A percentile compares a stretch with the other conserved stretches of the same genome.
These are phyloP conservation scores for Suhomyces wounanorum DNA, from an alignment of 1,139 yeast species.

Conservation along the genomic window DNA sequence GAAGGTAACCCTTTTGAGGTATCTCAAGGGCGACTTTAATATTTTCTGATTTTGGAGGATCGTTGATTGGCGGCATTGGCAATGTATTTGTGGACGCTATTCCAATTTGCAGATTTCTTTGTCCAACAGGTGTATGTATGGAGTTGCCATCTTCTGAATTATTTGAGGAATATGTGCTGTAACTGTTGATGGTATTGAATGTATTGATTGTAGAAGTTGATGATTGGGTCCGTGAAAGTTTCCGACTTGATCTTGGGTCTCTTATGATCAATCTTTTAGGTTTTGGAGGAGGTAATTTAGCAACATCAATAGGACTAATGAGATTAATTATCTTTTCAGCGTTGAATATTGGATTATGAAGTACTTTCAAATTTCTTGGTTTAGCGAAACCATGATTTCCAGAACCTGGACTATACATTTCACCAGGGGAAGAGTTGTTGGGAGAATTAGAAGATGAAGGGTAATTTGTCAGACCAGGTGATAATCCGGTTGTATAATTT, in stretches of 20 bases:
- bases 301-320: slow-evolving; percentile 74
- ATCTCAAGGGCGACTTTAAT: slow-evolving; percentile 60
- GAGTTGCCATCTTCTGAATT: slow-evolving; percentile 28
- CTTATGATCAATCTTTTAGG: slow-evolving; percentile 66
- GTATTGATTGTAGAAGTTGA: slow-evolving; percentile 47
- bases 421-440: slow-evolving; percentile 2
- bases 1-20: slow-evolving; percentile 68
- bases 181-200: slow-evolving; percentile 30
- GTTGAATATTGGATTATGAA: slow-evolving; percentile 34
- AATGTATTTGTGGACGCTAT: not conserved
- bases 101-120: not conserved
- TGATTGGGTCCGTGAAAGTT: slow-evolving; percentile 48
- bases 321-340: slow-evolving; percentile 62
- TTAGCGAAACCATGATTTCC: slow-evolving; percentile 21
- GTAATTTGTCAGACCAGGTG: slow-evolving; percentile 3
- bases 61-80: not conserved
- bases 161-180: slow-evolving; percentile 37
- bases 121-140: not conserved
- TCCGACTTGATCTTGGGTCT: slow-evolving; percentile 35
- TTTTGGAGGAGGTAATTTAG: slow-evolving; percentile 63
- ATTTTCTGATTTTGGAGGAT: slow-evolving; percentile 23
- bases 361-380: slow-evolving; percentile 24
- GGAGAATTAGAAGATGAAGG: slow-evolving; percentile 4
- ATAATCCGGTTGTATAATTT: slow-evolving; percentile 4
- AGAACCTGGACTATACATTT: slow-evolving; percentile 5